These are phyloP conservation scores for Dendrothele bispora DNA, from an alignment of 768 basidiomycete species.

Conservation along the genomic window DNA sequence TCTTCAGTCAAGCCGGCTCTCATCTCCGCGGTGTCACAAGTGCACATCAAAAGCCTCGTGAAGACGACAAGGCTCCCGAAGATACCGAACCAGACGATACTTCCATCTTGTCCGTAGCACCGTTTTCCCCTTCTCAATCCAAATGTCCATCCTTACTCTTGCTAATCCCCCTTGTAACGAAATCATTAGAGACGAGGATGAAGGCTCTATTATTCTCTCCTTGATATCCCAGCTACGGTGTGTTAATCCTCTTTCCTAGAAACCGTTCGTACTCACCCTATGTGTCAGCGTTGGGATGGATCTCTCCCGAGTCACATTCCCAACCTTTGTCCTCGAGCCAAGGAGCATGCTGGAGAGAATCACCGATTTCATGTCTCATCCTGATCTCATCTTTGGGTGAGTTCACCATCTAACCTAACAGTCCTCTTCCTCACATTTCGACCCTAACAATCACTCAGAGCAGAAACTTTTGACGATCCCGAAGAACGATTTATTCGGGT, in stretches of 20 bases:
- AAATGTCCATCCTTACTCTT: constrained; percentile 20
- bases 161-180: constrained; percentile 32
- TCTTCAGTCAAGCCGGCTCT: constrained; percentile 70
- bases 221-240: constrained; percentile 89
- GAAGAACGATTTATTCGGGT: constrained; percentile 92
- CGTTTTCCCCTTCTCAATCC: constrained; percentile 16
- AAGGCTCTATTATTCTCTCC: constrained; percentile 86
- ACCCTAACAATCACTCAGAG: constrained; percentile 58
- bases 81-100: constrained; percentile 90
- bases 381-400: constrained; percentile 94
- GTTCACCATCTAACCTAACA: constrained; percentile 26
- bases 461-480: constrained; percentile 75
- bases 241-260: constrained; percentile 19
- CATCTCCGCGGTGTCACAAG: constrained; percentile 42
- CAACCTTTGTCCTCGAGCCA: constrained; percentile 95
- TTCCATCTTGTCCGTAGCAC: constrained; percentile 76
- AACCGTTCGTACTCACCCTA: background rate
- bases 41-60: constrained; percentile 52
- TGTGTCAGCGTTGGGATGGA: constrained; percentile 90
- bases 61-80: constrained; percentile 72
- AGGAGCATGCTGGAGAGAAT: constrained; percentile 97
- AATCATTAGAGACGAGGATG: constrained; percentile 78
- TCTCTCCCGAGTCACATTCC: constrained; percentile 90
- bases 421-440: constrained; percentile 6
- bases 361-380: constrained; percentile 99